Evolutionary conservation across 495 filamentous ascomycete species (phyloP).

Genomic region (Podospora australis): DNA sequence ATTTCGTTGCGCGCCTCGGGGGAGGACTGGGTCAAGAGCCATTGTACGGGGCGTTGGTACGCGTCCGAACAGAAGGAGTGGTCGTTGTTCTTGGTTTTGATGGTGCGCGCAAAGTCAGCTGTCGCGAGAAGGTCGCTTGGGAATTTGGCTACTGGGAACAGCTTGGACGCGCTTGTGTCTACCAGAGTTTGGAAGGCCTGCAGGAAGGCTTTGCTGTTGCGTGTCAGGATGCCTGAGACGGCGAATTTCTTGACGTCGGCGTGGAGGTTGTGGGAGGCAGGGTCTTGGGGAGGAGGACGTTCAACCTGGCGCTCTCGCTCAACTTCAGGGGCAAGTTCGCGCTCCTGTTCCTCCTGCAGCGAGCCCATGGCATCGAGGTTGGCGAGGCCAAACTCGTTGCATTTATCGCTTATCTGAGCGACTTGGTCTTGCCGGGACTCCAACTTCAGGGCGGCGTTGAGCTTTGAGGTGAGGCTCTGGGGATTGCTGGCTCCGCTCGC

Average conservation of each 20-base stretch:
- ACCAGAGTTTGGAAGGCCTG: slow-evolving; percentile 44
- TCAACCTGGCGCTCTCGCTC: slow-evolving; percentile 53
- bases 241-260: slow-evolving; percentile 33
- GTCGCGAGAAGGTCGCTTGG: slow-evolving; percentile 45
- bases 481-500: no score
- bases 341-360: slow-evolving; percentile 65
- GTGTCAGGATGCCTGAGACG: slow-evolving; percentile 1
- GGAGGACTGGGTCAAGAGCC: slow-evolving; percentile 34
- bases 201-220: slow-evolving; percentile 29
- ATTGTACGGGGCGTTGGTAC: slow-evolving; percentile 54
- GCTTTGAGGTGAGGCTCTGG: background rate
- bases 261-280: slow-evolving; percentile 41
- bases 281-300: slow-evolving; percentile 32
- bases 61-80: slow-evolving; percentile 38
- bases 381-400: slow-evolving; percentile 26
- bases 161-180: slow-evolving; percentile 22
- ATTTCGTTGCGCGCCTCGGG: background rate
- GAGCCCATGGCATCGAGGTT: no score
- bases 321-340: slow-evolving; percentile 58
- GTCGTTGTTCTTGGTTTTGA: slow-evolving; percentile 18
- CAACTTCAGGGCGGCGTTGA: background rate
- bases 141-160: slow-evolving; percentile 28
- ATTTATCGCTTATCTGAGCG: slow-evolving; percentile 39
- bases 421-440: slow-evolving; percentile 41
- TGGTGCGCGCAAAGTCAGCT: slow-evolving; percentile 48